Percentiles rank a stretch among this genome's conserved stretches.
Conservation (phyloP, 2,329 filamentous ascomycete species). For the Shiraia sp. region DNA sequence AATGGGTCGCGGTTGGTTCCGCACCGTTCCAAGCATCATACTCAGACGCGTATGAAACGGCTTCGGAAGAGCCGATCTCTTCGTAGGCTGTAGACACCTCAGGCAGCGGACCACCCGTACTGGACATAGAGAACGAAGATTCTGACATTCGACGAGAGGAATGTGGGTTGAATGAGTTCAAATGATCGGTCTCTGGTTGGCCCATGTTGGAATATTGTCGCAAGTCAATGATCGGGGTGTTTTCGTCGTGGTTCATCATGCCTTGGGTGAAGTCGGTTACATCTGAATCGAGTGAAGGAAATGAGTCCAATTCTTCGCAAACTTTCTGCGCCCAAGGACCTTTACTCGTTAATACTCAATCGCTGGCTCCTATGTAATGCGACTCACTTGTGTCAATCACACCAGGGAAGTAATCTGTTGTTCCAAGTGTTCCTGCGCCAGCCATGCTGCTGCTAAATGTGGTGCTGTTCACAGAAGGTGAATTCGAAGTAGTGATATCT, state of each 20-base stretch:
- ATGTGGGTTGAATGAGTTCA: constrained; percentile 46
- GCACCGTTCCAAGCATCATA: constrained; percentile 71
- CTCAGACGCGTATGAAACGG: constrained; percentile 61
- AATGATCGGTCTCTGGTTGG: constrained; percentile 35
- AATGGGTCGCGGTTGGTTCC: constrained; percentile 64
- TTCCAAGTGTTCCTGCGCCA: constrained; percentile 19
- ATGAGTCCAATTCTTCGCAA: constrained; percentile 44
- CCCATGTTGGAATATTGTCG: constrained; percentile 41
- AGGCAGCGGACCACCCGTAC: constrained; percentile 57
- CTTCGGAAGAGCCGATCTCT: constrained; percentile 71
- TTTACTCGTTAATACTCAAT: constrained; percentile 25
- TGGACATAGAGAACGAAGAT: constrained; percentile 75
- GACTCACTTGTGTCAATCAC: constrained; percentile 45
- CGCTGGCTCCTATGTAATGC: background rate
- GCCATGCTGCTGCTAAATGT: constrained; percentile 26
- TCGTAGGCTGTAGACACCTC: constrained; percentile 70
- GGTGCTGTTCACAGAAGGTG: constrained; percentile 25
- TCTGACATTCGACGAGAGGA: constrained; percentile 69
- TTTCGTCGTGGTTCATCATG: constrained; percentile 45
- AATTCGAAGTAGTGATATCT: constrained; percentile 26
- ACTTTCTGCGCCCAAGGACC: constrained; percentile 47
- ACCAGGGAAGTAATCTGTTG: constrained; percentile 40
- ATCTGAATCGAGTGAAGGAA: constrained; percentile 45
- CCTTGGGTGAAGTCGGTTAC: constrained; percentile 42
- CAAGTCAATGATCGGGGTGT: constrained; percentile 47